These are phyloP conservation scores for Microascus cirrosus DNA, from an alignment of 2,329 filamentous ascomycete genomes.

Conservation along the genomic window DNA sequence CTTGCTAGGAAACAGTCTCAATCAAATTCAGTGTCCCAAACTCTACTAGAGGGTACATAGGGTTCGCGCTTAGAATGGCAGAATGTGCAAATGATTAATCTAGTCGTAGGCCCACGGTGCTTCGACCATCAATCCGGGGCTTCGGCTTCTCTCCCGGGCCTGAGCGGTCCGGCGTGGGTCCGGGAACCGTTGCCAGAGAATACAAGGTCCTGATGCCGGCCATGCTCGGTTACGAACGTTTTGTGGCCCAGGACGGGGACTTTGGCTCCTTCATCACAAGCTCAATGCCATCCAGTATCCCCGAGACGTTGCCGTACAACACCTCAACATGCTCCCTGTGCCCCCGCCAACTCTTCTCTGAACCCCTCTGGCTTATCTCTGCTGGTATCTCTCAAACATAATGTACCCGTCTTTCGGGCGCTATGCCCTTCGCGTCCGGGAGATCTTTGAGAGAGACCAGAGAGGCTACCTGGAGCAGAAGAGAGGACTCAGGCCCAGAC, in stretches of 20 bases:
- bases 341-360: conserved; percentile 1
- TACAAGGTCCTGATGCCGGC: conserved; percentile 26
- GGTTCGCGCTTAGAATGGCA: too few relatives aligned
- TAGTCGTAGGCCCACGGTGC: too few relatives aligned
- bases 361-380: not conserved
- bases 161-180: conserved; percentile 17
- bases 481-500: too few relatives aligned
- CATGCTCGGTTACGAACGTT: conserved; percentile 22
- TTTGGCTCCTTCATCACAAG: conserved; percentile 13
- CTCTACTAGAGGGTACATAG: too few relatives aligned
- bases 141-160: conserved; percentile 28
- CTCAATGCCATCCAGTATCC: conserved; percentile 8
- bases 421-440: not conserved
- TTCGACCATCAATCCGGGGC: conserved; percentile 30
- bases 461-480: too few relatives aligned
- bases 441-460: conserved; percentile 15
- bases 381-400: not conserved
- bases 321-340: conserved; percentile 7
- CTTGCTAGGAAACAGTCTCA: too few relatives aligned
- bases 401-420: conserved; percentile 5
- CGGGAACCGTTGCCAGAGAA: conserved; percentile 15
- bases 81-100: too few relatives aligned
- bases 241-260: conserved; percentile 20
- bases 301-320: conserved; percentile 1
- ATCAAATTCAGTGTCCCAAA: too few relatives aligned